These are phyloP conservation scores for Themeda triandra DNA, from an alignment of 176 grass and related monocot genomes.

Conservation along the genomic window DNA sequence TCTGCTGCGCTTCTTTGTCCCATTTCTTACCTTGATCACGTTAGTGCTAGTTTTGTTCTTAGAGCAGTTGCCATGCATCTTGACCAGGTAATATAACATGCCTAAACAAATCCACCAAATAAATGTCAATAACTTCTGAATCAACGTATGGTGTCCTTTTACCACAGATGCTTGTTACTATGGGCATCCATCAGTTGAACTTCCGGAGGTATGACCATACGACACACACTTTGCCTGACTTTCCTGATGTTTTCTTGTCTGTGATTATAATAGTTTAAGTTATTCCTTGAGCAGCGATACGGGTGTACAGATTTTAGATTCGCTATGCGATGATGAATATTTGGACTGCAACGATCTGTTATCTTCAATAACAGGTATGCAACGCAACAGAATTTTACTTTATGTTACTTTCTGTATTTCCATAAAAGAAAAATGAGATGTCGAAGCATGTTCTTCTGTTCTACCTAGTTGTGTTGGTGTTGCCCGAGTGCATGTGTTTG, in stretches of 20 bases:
- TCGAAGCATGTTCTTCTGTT: not conserved
- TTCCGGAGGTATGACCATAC: slow-evolving; percentile 71
- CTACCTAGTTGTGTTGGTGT: not conserved
- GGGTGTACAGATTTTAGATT: slow-evolving; percentile 74
- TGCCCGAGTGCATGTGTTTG: not conserved
- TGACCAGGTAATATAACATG: slow-evolving; percentile 71
- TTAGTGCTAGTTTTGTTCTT: slow-evolving; percentile 78
- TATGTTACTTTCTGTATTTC: slow-evolving; percentile 4
- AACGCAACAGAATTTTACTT: not conserved
- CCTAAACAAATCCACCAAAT: slow-evolving; percentile 19
- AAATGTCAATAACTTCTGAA: slow-evolving; percentile 28
- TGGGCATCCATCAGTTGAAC: slow-evolving; percentile 91
- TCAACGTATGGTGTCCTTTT: slow-evolving; percentile 34
- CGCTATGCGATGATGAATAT: slow-evolving; percentile 66
- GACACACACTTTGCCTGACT: slow-evolving; percentile 10
- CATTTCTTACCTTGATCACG: slow-evolving; percentile 91
- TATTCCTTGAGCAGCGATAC: slow-evolving; percentile 45
- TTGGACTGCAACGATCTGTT: slow-evolving; percentile 80
- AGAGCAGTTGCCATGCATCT: slow-evolving; percentile 81
- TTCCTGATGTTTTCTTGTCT: slow-evolving; percentile 1
- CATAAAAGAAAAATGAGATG: not conserved
- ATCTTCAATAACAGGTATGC: slow-evolving; percentile 77
- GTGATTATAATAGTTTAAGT: slow-evolving; percentile 28
- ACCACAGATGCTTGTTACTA: slow-evolving; percentile 66
- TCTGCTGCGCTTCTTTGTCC: slow-evolving; percentile 95